These are phyloP conservation scores for Fraxinus americana DNA, from an alignment of 257 asterid species.

Conservation along the genomic window DNA sequence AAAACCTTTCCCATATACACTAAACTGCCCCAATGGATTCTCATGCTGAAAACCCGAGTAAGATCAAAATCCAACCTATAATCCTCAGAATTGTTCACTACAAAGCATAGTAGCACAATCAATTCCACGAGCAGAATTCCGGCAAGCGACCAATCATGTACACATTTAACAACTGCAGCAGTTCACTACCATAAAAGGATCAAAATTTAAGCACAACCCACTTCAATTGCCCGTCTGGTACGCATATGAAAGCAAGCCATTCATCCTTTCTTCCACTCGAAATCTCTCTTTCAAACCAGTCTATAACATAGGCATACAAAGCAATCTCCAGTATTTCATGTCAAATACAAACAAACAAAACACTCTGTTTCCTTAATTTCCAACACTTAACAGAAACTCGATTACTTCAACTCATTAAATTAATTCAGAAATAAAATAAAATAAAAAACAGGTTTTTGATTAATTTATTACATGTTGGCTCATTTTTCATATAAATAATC, in stretches of 20 bases:
- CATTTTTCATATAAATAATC: neutral
- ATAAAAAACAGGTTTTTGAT: neutral
- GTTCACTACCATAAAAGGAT: conserved; percentile 13
- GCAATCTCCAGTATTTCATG: conserved; percentile 18
- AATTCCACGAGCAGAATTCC: conserved; percentile 15
- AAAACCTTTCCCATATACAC: neutral
- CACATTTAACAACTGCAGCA: conserved; percentile 33
- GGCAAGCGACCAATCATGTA: conserved; percentile 37
- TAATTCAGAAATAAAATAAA: neutral
- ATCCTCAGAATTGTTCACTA: neutral
- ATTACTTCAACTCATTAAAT: conserved; percentile 18
- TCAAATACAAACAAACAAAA: conserved; percentile 21
- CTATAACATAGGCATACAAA: neutral
- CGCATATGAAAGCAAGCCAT: neutral
- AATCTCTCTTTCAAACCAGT: neutral
- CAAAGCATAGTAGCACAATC: conserved; percentile 1
- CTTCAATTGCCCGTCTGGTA: neutral
- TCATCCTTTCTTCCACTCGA: neutral
- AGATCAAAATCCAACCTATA: conserved; percentile 10
- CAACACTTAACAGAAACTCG: conserved; percentile 11
- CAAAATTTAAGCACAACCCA: neutral
- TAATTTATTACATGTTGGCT: neutral
- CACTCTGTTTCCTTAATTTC: conserved; percentile 31
- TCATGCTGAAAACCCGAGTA: conserved; percentile 4
- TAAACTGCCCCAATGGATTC: conserved; percentile 12